Conservation (phyloP, 2,329 filamentous ascomycete genomes). For the Colletotrichum orchidophilum region DNA sequence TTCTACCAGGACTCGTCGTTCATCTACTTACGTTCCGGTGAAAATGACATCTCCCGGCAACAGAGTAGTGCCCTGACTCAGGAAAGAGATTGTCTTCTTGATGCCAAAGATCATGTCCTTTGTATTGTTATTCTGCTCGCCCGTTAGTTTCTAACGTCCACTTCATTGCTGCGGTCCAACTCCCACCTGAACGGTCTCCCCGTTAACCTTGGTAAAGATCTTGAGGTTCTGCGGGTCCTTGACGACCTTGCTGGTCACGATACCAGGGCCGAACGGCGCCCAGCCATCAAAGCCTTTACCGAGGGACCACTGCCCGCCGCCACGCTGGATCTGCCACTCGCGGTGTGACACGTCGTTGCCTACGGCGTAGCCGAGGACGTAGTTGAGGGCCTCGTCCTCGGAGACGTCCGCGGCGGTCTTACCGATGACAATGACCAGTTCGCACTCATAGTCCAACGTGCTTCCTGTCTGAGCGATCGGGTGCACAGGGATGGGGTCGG, state of each 20-base stretch:
- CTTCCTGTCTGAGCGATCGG: conserved; percentile 69
- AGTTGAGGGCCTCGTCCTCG: conserved; percentile 72
- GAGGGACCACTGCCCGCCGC: conserved; percentile 75
- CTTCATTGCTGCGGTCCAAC: too few species aligned
- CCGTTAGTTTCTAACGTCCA: conserved; percentile 7
- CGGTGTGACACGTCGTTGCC: conserved; percentile 85
- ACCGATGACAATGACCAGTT: conserved; percentile 78
- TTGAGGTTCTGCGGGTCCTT: conserved; percentile 64
- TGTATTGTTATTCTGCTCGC: conserved; percentile 59
- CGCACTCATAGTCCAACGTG: conserved; percentile 83
- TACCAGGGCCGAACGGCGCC: conserved; percentile 78
- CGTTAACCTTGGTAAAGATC: conserved; percentile 69
- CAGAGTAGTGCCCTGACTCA: conserved; percentile 70
- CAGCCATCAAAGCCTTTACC: conserved; percentile 82
- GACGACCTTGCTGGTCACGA: conserved; percentile 67
- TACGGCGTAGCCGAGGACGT: conserved; percentile 78
- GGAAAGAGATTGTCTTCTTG: conserved; percentile 65
- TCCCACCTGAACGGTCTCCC: conserved; percentile 61
- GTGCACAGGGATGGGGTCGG: conserved; percentile 73
- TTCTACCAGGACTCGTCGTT: neutral
- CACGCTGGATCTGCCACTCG: conserved; percentile 76
- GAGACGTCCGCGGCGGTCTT: conserved; percentile 72
- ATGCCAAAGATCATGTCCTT: conserved; percentile 72
- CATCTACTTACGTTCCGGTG: conserved; percentile 65
- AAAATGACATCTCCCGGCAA: conserved; percentile 73